Evolutionary conservation across 2,329 filamentous ascomycete genomes (phyloP).

Genomic region (Incumbomyces lentus): DNA sequence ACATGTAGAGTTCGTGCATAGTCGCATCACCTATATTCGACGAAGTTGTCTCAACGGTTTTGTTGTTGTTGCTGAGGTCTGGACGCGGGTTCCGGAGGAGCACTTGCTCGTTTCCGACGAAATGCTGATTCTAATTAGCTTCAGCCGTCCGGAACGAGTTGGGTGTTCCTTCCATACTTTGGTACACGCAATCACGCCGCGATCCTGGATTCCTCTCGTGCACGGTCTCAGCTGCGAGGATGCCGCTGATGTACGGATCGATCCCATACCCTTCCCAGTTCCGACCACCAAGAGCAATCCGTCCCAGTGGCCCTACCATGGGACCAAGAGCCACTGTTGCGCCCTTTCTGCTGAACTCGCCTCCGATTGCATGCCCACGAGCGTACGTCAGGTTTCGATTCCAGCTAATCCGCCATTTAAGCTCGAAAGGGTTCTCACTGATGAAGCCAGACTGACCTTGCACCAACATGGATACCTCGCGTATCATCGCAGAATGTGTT

Average conservation of each 20-base stretch:
- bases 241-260: constrained; percentile 35
- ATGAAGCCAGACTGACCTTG: constrained; percentile 13
- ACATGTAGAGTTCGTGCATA: constrained; percentile 55
- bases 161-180: constrained; percentile 27
- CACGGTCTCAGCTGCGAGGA: constrained; percentile 33
- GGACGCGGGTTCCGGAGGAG: constrained; percentile 33
- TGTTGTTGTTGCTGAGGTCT: constrained; percentile 30
- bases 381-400: constrained; percentile 44
- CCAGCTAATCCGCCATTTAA: constrained; percentile 30
- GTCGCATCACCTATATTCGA: constrained; percentile 57
- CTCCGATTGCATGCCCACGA: constrained; percentile 44
- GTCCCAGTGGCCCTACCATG: constrained; percentile 35
- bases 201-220: constrained; percentile 35
- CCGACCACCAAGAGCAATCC: constrained; percentile 31
- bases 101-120: constrained; percentile 60
- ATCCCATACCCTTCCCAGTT: constrained; percentile 36
- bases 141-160: not conserved
- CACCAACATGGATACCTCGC: constrained; percentile 29
- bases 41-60: constrained; percentile 41
- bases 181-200: constrained; percentile 32
- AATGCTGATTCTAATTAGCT: constrained; percentile 41
- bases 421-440: too few species aligned
- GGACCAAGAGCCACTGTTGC: constrained; percentile 34
- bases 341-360: constrained; percentile 47
- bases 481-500: too few species aligned